These are phyloP conservation scores for Forsythia viridissima DNA, from an alignment of 257 asterid genomes.

Conservation along the genomic window DNA sequence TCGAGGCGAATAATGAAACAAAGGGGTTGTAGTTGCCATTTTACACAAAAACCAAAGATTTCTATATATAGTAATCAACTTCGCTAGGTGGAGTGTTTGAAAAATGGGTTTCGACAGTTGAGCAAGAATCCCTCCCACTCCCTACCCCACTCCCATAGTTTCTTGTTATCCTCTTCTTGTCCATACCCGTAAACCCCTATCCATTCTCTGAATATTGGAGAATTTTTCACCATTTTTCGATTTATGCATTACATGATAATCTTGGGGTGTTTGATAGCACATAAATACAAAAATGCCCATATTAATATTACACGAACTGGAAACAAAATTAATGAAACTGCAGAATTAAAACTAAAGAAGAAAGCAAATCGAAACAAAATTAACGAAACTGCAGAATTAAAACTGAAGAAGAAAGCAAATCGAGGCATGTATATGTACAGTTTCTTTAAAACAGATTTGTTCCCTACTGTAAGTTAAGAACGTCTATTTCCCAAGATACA, in stretches of 20 bases:
- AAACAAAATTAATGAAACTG: too few relatives aligned
- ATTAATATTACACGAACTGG: too few relatives aligned
- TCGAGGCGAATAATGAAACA: slow-evolving; percentile 35
- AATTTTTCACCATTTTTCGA: neutral
- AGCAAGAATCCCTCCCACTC: neutral
- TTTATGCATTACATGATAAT: too few relatives aligned
- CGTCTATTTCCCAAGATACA: too few relatives aligned
- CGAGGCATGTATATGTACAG: too few relatives aligned
- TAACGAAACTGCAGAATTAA: too few relatives aligned
- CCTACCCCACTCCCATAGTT: neutral
- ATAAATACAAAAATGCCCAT: too few relatives aligned
- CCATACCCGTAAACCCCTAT: neutral
- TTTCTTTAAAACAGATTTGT: too few relatives aligned
- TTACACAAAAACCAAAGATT: neutral
- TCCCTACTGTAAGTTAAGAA: too few relatives aligned
- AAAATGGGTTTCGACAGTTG: neutral
- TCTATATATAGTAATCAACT: slow-evolving; percentile 10
- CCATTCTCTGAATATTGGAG: neutral
- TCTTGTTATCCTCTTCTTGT: neutral
- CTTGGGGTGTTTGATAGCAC: neutral
- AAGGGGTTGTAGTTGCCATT: slow-evolving; percentile 50
- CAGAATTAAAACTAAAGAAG: too few relatives aligned
- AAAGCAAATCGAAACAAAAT: too few relatives aligned
- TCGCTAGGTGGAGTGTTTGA: neutral
- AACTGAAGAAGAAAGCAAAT: too few relatives aligned